phyloP scores from a whole-genome alignment of 179 eudicot species.

The Silene coronaria region DNA sequence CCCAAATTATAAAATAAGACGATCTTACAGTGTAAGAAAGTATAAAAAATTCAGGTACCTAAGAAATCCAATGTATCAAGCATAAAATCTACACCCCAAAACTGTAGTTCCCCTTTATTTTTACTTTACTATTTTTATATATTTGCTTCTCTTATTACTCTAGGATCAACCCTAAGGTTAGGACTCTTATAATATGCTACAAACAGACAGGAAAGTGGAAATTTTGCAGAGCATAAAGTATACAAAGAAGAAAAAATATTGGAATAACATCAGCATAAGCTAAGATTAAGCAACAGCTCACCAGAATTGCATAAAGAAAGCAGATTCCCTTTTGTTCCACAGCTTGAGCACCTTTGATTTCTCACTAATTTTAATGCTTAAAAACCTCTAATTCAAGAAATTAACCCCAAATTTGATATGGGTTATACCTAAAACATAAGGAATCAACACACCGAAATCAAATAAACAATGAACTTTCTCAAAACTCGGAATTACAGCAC shows the following conservation, averaged over 20 bases:
- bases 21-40: background rate
- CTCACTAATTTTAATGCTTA: background rate
- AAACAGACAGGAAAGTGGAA: constrained; percentile 61
- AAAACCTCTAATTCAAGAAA: constrained; percentile 15
- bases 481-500: constrained; percentile 16
- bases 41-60: background rate
- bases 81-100: constrained; percentile 48
- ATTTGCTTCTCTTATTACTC: constrained; percentile 22
- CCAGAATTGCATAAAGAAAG: constrained; percentile 46
- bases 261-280: constrained; percentile 28
- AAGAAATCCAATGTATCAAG: constrained; percentile 41
- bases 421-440: constrained; percentile 19
- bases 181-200: constrained; percentile 28
- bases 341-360: constrained; percentile 12
- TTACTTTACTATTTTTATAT: background rate
- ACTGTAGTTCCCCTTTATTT: constrained; percentile 17
- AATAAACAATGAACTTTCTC: constrained; percentile 18
- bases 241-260: constrained; percentile 36
- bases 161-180: constrained; percentile 37
- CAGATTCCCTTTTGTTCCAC: constrained; percentile 49
- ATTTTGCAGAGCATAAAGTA: constrained; percentile 77
- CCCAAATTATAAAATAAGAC: too few relatives aligned
- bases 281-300: constrained; percentile 49
- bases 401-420: constrained; percentile 24
- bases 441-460: too few relatives aligned